A percentile compares a stretch with the other conserved stretches of the same genome.
Evolutionary conservation across 306 rosid species (phyloP).

Genomic region (Hippophae tibetana): DNA sequence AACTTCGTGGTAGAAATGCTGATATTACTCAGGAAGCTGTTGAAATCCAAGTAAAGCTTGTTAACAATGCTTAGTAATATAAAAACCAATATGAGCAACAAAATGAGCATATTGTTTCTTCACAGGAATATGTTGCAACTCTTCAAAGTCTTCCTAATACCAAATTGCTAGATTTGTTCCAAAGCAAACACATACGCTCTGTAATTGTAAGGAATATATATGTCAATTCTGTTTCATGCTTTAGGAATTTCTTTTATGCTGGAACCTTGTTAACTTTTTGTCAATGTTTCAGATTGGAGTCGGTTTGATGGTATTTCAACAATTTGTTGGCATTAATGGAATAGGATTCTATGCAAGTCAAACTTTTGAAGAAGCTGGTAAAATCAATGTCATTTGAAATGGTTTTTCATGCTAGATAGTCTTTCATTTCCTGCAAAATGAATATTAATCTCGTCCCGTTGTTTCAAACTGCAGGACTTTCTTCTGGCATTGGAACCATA

Average conservation of each 20-base stretch:
- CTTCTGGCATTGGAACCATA: constrained; percentile 51
- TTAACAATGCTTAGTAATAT: constrained; percentile 6
- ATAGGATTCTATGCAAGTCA: constrained; percentile 40
- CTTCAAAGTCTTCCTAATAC: constrained; percentile 23
- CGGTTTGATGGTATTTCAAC: constrained; percentile 44
- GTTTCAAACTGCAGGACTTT: constrained; percentile 38
- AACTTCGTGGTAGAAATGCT: constrained; percentile 30
- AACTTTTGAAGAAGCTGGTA: constrained; percentile 40
- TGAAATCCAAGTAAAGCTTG: constrained; percentile 19
- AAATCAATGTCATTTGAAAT: constrained; percentile 1
- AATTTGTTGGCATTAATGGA: constrained; percentile 41
- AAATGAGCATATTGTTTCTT: constrained; percentile 7
- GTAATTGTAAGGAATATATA: constrained; percentile 20
- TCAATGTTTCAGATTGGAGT: constrained; percentile 33
- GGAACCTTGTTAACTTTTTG: neutral
- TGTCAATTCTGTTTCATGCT: neutral
- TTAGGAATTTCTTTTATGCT: constrained; percentile 4
- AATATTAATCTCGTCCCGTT: constrained; percentile 1
- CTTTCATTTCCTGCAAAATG: neutral
- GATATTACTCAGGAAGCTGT: constrained; percentile 25
- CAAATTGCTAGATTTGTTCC: constrained; percentile 28
- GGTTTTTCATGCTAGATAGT: neutral
- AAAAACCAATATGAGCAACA: constrained; percentile 6
- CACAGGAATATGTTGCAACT: constrained; percentile 25
- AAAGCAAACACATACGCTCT: constrained; percentile 18